Evolutionary conservation across 164 flowering plant species (phyloP), one percentile per base, ranked within the genome.

Genomic region (Cinnamomum chago): DNA sequence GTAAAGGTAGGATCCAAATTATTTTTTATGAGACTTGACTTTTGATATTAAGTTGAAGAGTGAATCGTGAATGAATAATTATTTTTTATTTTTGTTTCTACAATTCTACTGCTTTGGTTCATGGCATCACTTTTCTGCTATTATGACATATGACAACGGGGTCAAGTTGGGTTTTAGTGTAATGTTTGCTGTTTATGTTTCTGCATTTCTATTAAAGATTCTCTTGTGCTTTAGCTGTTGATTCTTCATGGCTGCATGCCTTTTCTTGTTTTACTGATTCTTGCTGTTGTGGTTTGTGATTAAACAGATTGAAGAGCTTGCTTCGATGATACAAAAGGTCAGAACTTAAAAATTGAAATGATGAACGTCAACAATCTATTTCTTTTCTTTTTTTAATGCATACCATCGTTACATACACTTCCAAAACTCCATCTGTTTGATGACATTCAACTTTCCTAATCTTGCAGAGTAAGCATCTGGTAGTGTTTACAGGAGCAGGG

Each of bases 401-500:
- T 17, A 55, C 47, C 9, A 40, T 28, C 2, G 20, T 67, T 28
- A 20, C 33, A 1, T 64, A 6, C 18, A 28, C 28, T 28, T 67
- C 12, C 13, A 7, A 28, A 30, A 67, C n/a, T 67, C 5, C 17
- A 15, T 28, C 5, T 15, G 9, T 30, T 20, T 67, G 17, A 3
- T 67, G 47, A 67, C 24, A 67, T 28, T 7, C 30, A 27, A 14
- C 40, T 67, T 67, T 30, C 11, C n/a, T 17, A 7, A 27, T 67
- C 47, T 74, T 90, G 87, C 90, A 95, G 99, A 90, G 99, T 86
- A 93, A 90, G 88, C 98, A 95, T 84, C 85, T 95, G 71, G 99
- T 95, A 74, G 99, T 82, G 71, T 95, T 95, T 84, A 95, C 99
- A 58, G 99, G 99, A 71, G 99, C 99, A 58, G 99, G 99, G 81